Evolutionary conservation across 768 basidiomycete genomes (phyloP).

Genomic region (Pleurotus platypus): DNA sequence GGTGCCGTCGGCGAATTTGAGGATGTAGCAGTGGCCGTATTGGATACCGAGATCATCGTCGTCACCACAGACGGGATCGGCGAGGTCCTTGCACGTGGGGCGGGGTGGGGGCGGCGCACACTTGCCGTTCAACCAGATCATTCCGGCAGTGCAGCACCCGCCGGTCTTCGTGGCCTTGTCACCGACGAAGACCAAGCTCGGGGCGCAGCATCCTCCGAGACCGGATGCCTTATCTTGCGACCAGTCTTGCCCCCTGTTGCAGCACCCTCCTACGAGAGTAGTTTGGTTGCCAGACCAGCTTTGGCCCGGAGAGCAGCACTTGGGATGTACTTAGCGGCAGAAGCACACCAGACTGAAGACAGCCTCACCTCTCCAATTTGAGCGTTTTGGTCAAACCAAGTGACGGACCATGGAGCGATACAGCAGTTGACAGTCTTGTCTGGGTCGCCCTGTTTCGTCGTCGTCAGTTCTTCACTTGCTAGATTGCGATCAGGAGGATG

Average conservation of each 20-base stretch:
- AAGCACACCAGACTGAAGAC: neutral
- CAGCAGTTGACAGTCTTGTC: neutral
- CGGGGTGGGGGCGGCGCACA: neutral
- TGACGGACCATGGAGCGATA: neutral
- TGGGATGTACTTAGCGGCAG: neutral
- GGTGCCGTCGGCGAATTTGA: neutral
- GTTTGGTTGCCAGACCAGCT: neutral
- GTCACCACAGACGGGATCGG: neutral
- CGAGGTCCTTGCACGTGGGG: slow-evolving; percentile 1
- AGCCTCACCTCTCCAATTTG: neutral
- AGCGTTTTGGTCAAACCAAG: slow-evolving; percentile 1
- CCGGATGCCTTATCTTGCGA: slow-evolving; percentile 1
- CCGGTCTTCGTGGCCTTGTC: slow-evolving; percentile 2
- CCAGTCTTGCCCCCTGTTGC: neutral
- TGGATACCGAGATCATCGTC: slow-evolving; percentile 1
- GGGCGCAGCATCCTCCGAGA: neutral
- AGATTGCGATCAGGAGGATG: too few species aligned
- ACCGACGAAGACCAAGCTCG: neutral
- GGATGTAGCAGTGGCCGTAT: slow-evolving; percentile 4
- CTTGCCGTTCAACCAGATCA: slow-evolving; percentile 2
- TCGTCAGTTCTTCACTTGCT: too few species aligned
- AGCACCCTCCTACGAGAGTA: neutral
- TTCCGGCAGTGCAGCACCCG: neutral
- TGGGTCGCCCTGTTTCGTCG: neutral
- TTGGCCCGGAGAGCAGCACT: neutral